Conservation (phyloP, 495 filamentous ascomycete species). For the Aspergillus baeticus region DNA sequence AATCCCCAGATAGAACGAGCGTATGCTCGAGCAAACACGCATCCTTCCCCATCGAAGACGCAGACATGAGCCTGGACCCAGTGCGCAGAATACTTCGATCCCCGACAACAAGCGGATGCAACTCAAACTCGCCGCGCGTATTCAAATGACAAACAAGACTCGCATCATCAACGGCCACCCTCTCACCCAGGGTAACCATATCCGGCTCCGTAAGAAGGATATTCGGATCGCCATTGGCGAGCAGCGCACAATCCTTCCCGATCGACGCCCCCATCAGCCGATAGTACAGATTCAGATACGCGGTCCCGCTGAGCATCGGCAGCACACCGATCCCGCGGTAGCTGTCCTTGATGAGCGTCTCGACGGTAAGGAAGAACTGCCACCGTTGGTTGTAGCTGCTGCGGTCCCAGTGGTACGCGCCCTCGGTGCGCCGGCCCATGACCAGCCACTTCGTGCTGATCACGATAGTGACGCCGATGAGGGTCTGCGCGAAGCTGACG, state of each 20-base stretch:
- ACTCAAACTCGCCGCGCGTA: conserved; percentile 44
- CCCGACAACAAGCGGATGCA: conserved; percentile 40
- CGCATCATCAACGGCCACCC: conserved; percentile 46
- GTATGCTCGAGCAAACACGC: conserved; percentile 48
- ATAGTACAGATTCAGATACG: conserved; percentile 40
- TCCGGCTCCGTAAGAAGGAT: conserved; percentile 51
- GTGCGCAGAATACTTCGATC: conserved; percentile 42
- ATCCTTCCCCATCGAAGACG: conserved; percentile 19
- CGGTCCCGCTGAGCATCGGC: conserved; percentile 40
- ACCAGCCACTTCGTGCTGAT: conserved; percentile 41
- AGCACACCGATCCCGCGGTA: conserved; percentile 42
- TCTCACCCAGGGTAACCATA: conserved; percentile 40
- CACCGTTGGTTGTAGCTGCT: conserved; percentile 43
- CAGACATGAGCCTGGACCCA: conserved; percentile 19
- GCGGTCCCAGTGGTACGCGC: conserved; percentile 47
- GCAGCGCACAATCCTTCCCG: conserved; percentile 45
- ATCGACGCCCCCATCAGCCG: conserved; percentile 39
- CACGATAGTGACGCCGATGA: conserved; percentile 32
- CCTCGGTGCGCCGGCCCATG: conserved; percentile 39
- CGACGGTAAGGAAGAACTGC: conserved; percentile 44
- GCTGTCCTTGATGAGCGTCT: conserved; percentile 40
- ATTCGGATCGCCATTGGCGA: conserved; percentile 40
- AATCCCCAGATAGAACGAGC: conserved; percentile 44
- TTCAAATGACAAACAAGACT: conserved; percentile 47
- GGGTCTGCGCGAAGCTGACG: conserved; percentile 28